Base-by-base conservation (phyloP, 2,329 filamentous ascomycete species). In the Pyrenochaeta sp. region DNA sequence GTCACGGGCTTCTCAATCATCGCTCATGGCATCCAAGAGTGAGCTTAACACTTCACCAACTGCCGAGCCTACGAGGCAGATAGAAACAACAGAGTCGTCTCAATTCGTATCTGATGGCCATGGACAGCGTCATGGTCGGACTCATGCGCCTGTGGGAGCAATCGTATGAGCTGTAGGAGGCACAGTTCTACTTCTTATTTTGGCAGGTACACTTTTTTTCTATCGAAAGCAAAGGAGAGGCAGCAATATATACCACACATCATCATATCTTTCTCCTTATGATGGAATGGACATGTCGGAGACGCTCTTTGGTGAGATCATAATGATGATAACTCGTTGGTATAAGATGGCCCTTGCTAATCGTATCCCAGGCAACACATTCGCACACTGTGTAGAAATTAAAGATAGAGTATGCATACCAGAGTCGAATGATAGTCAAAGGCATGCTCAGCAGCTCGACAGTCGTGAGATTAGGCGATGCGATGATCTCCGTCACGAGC, bases 91-190 rank as follows among this genome's bases (percentile, higher is more conserved):
- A n/a, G n/a, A n/a, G n/a, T n/a, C n/a, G n/a, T n/a, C n/a, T n/a
- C n/a, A n/a, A n/a, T n/a, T n/a, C n/a, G n/a, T n/a, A n/a, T n/a
- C n/a, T n/a, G n/a, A n/a, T n/a, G n/a, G n/a, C n/a, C n/a, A n/a
- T n/a, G n/a, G n/a, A n/a, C n/a, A n/a, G n/a, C n/a, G n/a, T n/a
- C n/a, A n/a, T n/a, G n/a, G n/a, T n/a, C n/a, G n/a, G n/a, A n/a
- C n/a, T n/a, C n/a, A n/a, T n/a, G n/a, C n/a, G 6, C 52, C 60
- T 14, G 44, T 60, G 12, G 67, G 58, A 21, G 55, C 59, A 21
- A 67, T 72, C 14, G 61, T 62, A 14, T 69, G 69, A 12, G 66
- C 60, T 9, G 58, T 61, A 1, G 30, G 69, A 10, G 69, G 68
- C n/a, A 58, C 51, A 2, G 29, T 66, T 2, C 49, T 61, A 2